phyloP scores from a whole-genome alignment of 352 stramenopile genomes.

The Pythium oligandrum region DNA sequence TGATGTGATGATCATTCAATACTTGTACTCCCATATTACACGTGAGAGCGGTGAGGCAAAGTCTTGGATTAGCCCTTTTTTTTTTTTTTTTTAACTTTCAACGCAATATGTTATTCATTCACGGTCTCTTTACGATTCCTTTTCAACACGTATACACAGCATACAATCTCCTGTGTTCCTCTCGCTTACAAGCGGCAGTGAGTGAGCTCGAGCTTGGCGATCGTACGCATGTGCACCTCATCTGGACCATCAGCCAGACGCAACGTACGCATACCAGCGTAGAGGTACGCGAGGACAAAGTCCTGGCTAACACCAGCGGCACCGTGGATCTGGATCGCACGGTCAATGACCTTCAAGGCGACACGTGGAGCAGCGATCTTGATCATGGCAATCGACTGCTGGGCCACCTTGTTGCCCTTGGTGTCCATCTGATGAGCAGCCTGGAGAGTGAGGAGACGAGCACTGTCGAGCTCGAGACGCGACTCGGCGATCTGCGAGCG shows the following conservation, averaged over 20 bases:
- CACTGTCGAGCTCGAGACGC: slow-evolving; percentile 77
- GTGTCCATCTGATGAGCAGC: slow-evolving; percentile 89
- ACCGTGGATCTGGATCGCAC: slow-evolving; percentile 85
- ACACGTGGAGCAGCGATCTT: slow-evolving; percentile 95
- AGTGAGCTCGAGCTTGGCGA: slow-evolving; percentile 91
- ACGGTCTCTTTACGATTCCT: no score
- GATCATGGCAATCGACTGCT: slow-evolving; percentile 94
- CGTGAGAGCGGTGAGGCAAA: no score
- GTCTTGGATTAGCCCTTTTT: no score
- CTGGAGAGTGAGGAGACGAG: slow-evolving; percentile 83
- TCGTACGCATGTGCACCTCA: slow-evolving; percentile 94
- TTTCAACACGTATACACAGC: no score
- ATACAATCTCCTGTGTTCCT: neutral
- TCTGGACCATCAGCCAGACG: slow-evolving; percentile 96
- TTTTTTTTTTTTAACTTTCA: no score
- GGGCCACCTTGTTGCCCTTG: slow-evolving; percentile 79
- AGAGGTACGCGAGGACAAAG: slow-evolving; percentile 90
- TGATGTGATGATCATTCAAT: no score
- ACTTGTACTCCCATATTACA: no score
- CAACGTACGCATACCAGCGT: slow-evolving; percentile 88
- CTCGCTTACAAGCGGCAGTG: slow-evolving; percentile 20
- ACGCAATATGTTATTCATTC: no score
- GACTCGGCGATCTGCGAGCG: slow-evolving; percentile 83
- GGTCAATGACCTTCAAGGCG: slow-evolving; percentile 85
- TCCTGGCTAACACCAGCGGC: slow-evolving; percentile 89